phyloP scores from a whole-genome alignment of 768 basidiomycete species.

The Lactarius tabidus region DNA sequence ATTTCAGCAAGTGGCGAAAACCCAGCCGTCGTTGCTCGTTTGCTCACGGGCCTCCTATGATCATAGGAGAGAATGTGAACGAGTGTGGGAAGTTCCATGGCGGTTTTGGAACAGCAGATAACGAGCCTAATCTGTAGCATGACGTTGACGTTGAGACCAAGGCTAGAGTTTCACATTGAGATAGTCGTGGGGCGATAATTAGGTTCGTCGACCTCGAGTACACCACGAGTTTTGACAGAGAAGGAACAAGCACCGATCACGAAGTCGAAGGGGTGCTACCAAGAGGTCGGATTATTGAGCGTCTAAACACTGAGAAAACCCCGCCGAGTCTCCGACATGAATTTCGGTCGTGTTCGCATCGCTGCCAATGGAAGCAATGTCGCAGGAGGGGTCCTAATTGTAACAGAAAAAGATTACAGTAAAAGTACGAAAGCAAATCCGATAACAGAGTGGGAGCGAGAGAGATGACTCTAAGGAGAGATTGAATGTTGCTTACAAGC shows the following conservation, averaged over 20 bases:
- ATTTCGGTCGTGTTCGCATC: conserved; percentile 6
- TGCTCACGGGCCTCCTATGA: not conserved
- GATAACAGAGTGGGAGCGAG: conserved; percentile 3
- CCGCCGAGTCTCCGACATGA: conserved; percentile 12
- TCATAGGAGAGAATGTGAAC: not conserved
- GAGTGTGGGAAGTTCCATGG: conserved; percentile 4
- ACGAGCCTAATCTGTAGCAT: conserved; percentile 1
- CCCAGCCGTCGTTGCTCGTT: not conserved
- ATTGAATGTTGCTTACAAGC: not conserved
- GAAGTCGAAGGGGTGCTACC: conserved; percentile 19
- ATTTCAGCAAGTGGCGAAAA: not conserved
- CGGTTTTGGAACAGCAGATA: not conserved
- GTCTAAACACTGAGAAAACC: conserved; percentile 6
- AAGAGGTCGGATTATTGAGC: conserved; percentile 15
- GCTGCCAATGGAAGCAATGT: not conserved
- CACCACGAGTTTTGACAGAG: conserved; percentile 23
- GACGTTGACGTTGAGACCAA: conserved; percentile 6
- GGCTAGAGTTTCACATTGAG: conserved; percentile 2
- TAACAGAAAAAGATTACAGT: conserved; percentile 12
- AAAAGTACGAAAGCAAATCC: conserved; percentile 5
- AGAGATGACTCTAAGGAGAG: not conserved
- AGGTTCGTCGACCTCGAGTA: conserved; percentile 17
- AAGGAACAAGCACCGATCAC: conserved; percentile 23
- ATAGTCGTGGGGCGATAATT: not conserved
- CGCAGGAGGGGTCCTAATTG: not conserved